phyloP scores from a whole-genome alignment of 2,329 filamentous ascomycete species.

The Alternaria tenuissima region DNA sequence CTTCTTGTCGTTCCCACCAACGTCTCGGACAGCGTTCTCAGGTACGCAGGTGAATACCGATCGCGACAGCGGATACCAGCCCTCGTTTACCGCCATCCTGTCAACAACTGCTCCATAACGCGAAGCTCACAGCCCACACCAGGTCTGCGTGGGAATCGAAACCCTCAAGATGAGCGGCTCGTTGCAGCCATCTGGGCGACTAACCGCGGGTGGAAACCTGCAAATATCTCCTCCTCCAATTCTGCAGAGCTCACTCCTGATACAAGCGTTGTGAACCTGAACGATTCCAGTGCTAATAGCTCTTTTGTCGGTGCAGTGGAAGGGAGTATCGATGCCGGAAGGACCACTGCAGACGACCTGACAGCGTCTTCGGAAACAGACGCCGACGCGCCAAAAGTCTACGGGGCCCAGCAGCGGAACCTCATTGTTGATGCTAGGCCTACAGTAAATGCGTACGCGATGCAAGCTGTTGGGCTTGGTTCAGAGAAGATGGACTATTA shows the following conservation, averaged over 20 bases:
- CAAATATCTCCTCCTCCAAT: conserved; percentile 35
- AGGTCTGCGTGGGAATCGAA: conserved; percentile 85
- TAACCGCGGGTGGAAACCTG: conserved; percentile 48
- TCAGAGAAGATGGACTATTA: conserved; percentile 99
- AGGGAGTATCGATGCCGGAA: conserved; percentile 26
- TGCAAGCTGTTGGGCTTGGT: conserved; percentile 90
- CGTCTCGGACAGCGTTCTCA: conserved; percentile 96
- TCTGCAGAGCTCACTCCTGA: conserved; percentile 41
- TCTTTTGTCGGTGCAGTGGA: conserved; percentile 47
- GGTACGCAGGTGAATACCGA: conserved; percentile 89
- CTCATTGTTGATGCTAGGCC: conserved; percentile 95
- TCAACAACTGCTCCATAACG: conserved; percentile 97
- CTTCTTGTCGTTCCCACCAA: conserved; percentile 83
- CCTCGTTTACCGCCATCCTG: conserved; percentile 90
- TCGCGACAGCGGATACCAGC: conserved; percentile 89
- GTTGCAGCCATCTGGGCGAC: conserved; percentile 92
- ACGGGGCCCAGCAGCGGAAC: conserved; percentile 92
- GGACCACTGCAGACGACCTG: conserved; percentile 38
- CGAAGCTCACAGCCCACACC: conserved; percentile 91
- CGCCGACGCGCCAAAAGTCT: conserved; percentile 61
- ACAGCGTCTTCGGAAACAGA: conserved; percentile 50
- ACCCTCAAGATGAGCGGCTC: conserved; percentile 93
- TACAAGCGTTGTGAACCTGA: conserved; percentile 44
- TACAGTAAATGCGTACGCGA: conserved; percentile 91
- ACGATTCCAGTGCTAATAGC: conserved; percentile 43